phyloP scores from a whole-genome alignment of 2,329 filamentous ascomycete species.

The Triangularia verruculosa region DNA sequence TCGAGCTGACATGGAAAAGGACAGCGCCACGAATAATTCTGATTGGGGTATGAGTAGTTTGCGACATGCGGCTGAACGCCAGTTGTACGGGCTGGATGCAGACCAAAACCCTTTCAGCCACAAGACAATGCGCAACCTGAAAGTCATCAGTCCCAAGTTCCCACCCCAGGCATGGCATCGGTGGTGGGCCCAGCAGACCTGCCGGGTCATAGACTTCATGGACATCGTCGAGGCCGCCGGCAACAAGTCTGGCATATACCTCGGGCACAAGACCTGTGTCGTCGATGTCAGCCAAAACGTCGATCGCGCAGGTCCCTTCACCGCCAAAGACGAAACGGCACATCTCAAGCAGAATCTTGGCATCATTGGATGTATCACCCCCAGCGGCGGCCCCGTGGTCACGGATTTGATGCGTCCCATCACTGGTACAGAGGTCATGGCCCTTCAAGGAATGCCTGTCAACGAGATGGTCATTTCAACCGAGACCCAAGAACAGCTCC shows the following conservation, averaged over 20 bases:
- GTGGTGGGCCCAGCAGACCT: constrained; percentile 50
- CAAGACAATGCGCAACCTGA: constrained; percentile 54
- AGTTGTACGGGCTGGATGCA: constrained; percentile 46
- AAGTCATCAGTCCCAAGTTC: constrained; percentile 37
- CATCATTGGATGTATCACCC: constrained; percentile 65
- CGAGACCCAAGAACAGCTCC: constrained; percentile 59
- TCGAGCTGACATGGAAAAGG: constrained; percentile 44
- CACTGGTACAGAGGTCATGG: constrained; percentile 59
- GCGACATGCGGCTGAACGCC: constrained; percentile 57
- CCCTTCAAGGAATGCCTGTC: constrained; percentile 66
- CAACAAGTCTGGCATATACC: constrained; percentile 51
- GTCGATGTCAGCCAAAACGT: constrained; percentile 73
- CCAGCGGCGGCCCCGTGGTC: constrained; percentile 58
- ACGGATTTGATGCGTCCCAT: constrained; percentile 60
- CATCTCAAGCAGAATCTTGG: constrained; percentile 43
- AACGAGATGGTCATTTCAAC: constrained; percentile 60
- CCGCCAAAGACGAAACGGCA: constrained; percentile 19
- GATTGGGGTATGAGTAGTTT: constrained; percentile 58
- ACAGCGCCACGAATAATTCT: constrained; percentile 33
- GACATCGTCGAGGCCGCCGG: constrained; percentile 60
- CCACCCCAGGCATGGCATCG: constrained; percentile 54
- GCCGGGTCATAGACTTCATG: constrained; percentile 63
- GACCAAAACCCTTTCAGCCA: constrained; percentile 55
- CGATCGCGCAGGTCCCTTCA: constrained; percentile 47
- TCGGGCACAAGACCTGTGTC: constrained; percentile 41